Percentiles rank a stretch among this genome's conserved stretches.
phyloP scores from a whole-genome alignment of 1,284 basidiomycete genomes.

The Leccinum pachyderme region DNA sequence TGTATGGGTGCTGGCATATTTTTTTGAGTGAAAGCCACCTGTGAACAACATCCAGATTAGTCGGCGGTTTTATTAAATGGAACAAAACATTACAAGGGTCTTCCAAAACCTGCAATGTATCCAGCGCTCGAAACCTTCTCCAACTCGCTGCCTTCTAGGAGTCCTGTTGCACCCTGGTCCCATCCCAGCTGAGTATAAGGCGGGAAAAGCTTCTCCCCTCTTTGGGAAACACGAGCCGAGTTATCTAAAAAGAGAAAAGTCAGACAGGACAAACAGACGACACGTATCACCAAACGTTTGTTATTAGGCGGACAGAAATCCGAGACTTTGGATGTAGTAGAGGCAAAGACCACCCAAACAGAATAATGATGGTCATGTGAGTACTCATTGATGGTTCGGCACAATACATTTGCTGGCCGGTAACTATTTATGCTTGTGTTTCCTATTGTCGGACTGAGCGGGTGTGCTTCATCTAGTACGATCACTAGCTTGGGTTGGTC shows the following conservation, averaged over 20 bases:
- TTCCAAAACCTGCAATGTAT: background rate
- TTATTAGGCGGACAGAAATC: conserved; percentile 9
- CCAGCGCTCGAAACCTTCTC: background rate
- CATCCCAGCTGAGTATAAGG: conserved; percentile 12
- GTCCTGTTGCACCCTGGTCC: conserved; percentile 3
- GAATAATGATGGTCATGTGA: background rate
- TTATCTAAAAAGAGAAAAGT: conserved; percentile 1
- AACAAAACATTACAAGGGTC: background rate
- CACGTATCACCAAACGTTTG: background rate
- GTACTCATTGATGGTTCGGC: conserved; percentile 5
- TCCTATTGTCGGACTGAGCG: background rate
- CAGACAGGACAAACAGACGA: background rate
- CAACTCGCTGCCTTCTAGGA: background rate
- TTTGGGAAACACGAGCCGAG: conserved; percentile 1
- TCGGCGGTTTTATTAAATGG: background rate
- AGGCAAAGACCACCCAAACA: conserved; percentile 16
- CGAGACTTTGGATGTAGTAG: conserved; percentile 10
- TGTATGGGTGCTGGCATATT: background rate
- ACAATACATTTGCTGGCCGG: conserved; percentile 5
- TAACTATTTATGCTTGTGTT: background rate
- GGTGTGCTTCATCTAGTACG: conserved; percentile 8
- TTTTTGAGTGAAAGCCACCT: background rate
- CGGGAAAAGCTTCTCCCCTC: conserved; percentile 4
- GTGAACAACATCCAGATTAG: background rate
- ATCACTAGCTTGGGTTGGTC: conserved; percentile 4